A percentile compares a stretch with the other conserved stretches of the same genome.
These are phyloP conservation scores for Boletus reticuloceps DNA, from an alignment of 768 basidiomycete species.

Conservation along the genomic window DNA sequence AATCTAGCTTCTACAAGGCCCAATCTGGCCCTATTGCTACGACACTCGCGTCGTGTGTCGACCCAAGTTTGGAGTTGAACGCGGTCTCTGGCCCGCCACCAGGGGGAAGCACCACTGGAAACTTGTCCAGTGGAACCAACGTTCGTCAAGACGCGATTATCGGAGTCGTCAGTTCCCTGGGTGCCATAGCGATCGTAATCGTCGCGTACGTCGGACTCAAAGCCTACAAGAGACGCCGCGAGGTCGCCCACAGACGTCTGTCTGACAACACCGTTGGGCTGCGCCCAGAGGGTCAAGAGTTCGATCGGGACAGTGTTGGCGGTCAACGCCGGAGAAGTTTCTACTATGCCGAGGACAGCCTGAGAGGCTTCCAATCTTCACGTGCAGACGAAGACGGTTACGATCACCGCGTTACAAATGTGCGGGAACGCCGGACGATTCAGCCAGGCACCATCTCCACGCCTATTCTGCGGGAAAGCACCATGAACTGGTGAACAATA, in stretches of 20 bases:
- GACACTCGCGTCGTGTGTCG: slow-evolving; percentile 64
- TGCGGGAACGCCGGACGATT: slow-evolving; percentile 60
- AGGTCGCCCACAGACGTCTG: slow-evolving; percentile 69
- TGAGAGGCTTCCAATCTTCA: slow-evolving; percentile 54
- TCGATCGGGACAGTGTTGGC: slow-evolving; percentile 74
- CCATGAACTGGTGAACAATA: slow-evolving; percentile 72
- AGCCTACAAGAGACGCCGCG: slow-evolving; percentile 62
- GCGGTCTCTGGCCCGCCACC: slow-evolving; percentile 41
- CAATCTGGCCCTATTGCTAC: slow-evolving; percentile 43
- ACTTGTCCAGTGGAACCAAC: slow-evolving; percentile 27
- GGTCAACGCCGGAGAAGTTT: slow-evolving; percentile 74
- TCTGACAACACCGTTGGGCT: slow-evolving; percentile 53
- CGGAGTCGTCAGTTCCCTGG: slow-evolving; percentile 82
- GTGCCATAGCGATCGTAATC: slow-evolving; percentile 71
- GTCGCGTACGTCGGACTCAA: slow-evolving; percentile 71
- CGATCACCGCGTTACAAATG: slow-evolving; percentile 32
- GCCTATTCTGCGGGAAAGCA: slow-evolving; percentile 77
- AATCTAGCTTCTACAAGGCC: slow-evolving; percentile 64
- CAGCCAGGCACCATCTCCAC: slow-evolving; percentile 66
- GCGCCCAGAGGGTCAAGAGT: slow-evolving; percentile 65
- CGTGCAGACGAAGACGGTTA: slow-evolving; percentile 37
- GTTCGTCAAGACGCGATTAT: slow-evolving; percentile 83
- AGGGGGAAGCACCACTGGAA: slow-evolving; percentile 19
- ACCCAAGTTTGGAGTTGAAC: slow-evolving; percentile 60
- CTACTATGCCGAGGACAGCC: slow-evolving; percentile 84